Percentiles rank a stretch among this genome's conserved stretches.
phyloP scores from a whole-genome alignment of 2,329 filamentous ascomycete species.

The Sporothrix schenckii region DNA sequence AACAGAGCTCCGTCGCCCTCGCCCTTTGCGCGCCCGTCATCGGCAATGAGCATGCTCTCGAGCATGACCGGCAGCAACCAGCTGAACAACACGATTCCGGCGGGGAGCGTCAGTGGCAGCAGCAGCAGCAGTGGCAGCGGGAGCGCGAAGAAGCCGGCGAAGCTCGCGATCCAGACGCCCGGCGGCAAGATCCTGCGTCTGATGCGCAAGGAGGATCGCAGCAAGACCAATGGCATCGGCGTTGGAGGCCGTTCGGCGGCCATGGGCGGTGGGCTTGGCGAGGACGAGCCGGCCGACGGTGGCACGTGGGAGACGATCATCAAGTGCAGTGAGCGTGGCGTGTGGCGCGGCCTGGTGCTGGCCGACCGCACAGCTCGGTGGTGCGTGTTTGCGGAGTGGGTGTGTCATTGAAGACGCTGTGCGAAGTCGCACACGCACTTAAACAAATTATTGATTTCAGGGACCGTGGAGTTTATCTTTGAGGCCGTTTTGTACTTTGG shows the following conservation, averaged over 20 bases:
- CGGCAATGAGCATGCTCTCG: slow-evolving; percentile 67
- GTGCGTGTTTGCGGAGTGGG: slow-evolving; percentile 93
- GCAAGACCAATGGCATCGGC: slow-evolving; percentile 50
- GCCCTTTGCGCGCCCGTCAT: slow-evolving; percentile 63
- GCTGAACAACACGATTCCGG: slow-evolving; percentile 40
- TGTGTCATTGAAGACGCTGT: slow-evolving; percentile 50
- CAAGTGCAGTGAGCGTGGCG: slow-evolving; percentile 80
- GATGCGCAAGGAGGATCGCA: slow-evolving; percentile 76
- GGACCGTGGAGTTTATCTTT: background rate
- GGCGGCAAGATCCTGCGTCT: slow-evolving; percentile 90
- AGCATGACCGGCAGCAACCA: slow-evolving; percentile 57
- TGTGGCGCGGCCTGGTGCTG: slow-evolving; percentile 79
- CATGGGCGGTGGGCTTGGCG: slow-evolving; percentile 40
- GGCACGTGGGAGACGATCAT: slow-evolving; percentile 88
- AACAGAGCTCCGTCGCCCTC: slow-evolving; percentile 59
- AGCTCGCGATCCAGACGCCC: slow-evolving; percentile 91
- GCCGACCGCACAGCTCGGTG: slow-evolving; percentile 82
- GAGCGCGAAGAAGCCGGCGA: slow-evolving; percentile 77
- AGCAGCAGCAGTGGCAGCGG: slow-evolving; percentile 54
- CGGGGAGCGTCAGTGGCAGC: slow-evolving; percentile 53
- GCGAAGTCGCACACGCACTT: background rate
- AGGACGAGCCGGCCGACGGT: slow-evolving; percentile 67
- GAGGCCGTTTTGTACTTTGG: background rate
- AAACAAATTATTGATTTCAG: too few relatives aligned
- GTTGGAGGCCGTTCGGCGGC: slow-evolving; percentile 45